Base-by-base conservation (phyloP, 345 rosid species). In the Pistacia atlantica region DNA sequence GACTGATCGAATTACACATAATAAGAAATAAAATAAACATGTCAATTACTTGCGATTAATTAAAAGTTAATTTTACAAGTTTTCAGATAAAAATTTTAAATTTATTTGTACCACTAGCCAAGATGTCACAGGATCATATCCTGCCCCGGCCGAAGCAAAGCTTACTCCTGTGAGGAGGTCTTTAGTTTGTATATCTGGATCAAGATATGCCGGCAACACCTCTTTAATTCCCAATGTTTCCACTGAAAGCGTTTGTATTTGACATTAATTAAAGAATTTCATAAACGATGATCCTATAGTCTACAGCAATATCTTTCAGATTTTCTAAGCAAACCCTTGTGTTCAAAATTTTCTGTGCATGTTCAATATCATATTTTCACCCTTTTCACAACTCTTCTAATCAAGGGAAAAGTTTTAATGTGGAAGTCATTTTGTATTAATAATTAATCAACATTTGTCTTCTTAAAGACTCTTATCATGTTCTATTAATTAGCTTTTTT, bases 71-170 rank as follows among this genome's bases (percentile, higher is more conserved):
- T 14, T 51, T 54, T 62, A 6, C 33, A 75, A 4, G 11, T 8
- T 42, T 7, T 42, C 46, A 5, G 46, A 42, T 7, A 8, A 42
- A 42, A 42, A 42, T 6, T 42, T 42, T 42, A 42, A 42, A 42
- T 42, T 42, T 42, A 42, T 52, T 9, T 72, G 75, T 85, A 89
- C 97, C 76, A 12, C 73, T 51, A 84, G 16, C 64, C 65, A 77
- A 42, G 89, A 66, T 35, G 97, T 93, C 28, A 64, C 14, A 46
- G 90, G 90, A 81, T 83, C 87, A 20, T 72, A 93, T 22, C 98
- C 98, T 3, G 86, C 18, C 49, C 90, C 98, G 13, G 90, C 87
- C 0, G 97, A 90, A 45, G 92, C 98, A 71, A 93, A 90, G 71
- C 79, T 83, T 33, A 91, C 95, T 0, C 98, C 97, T 0, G 92